Conservation (phyloP, 2,329 filamentous ascomycete species). For the Sarocladiaceae sp. region DNA sequence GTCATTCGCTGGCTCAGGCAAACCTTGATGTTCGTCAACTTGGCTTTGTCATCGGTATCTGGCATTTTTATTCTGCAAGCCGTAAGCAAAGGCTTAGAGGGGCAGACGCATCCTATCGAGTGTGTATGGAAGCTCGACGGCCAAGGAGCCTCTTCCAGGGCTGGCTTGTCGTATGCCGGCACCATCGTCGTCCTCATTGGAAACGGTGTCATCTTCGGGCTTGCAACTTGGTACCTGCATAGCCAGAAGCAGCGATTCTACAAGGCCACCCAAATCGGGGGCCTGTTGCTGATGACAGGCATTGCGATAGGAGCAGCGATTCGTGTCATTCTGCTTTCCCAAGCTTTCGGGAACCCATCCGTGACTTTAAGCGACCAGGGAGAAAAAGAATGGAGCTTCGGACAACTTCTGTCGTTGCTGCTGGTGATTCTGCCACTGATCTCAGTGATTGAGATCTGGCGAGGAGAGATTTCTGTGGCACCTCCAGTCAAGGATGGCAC, state of each 20-base stretch:
- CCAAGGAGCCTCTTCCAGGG: constrained; percentile 31
- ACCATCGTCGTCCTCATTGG: constrained; percentile 59
- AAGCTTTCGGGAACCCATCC: constrained; percentile 54
- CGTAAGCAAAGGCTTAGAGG: constrained; percentile 45
- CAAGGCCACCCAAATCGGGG: constrained; percentile 46
- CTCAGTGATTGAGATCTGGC: constrained; percentile 53
- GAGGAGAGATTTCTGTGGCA: constrained; percentile 43
- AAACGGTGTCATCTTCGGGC: constrained; percentile 53
- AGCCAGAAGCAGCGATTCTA: constrained; percentile 49
- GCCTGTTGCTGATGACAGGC: constrained; percentile 50
- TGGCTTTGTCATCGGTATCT: constrained; percentile 52
- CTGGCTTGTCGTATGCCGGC: constrained; percentile 47
- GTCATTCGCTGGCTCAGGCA: constrained; percentile 63
- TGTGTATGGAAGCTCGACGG: constrained; percentile 53
- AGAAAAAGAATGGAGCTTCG: constrained; percentile 60
- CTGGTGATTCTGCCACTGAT: constrained; percentile 57
- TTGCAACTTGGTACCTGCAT: constrained; percentile 64
- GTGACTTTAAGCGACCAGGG: constrained; percentile 45
- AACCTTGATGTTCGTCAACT: constrained; percentile 61
- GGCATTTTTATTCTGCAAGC: constrained; percentile 54
- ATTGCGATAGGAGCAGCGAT: constrained; percentile 56
- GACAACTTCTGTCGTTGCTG: constrained; percentile 56
- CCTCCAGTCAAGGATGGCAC: constrained; percentile 33
- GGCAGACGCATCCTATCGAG: constrained; percentile 52
- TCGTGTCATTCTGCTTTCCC: constrained; percentile 52